phyloP scores from a whole-genome alignment of 345 rosid species.

The Nasturtium officinale region DNA sequence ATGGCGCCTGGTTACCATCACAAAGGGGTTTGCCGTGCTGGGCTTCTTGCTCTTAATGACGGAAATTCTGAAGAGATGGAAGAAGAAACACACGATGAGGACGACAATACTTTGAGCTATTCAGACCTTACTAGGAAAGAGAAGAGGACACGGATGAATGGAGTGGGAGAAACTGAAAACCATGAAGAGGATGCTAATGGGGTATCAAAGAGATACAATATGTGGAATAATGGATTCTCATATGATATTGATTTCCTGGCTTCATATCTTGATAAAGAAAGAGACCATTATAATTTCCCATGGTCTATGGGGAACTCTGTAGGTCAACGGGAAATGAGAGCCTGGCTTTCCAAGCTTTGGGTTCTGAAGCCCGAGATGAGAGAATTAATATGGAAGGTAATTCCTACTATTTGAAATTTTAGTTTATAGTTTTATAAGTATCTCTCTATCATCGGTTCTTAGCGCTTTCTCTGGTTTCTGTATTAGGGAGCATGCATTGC shows the following conservation, averaged over 20 bases:
- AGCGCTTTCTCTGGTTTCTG: conserved; percentile 4
- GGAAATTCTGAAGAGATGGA: conserved; percentile 46
- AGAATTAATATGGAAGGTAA: conserved; percentile 88
- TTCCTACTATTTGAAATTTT: conserved; percentile 1
- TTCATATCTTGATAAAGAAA: conserved; percentile 74
- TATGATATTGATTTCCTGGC: conserved; percentile 71
- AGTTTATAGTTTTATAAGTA: background rate
- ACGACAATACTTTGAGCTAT: conserved; percentile 50
- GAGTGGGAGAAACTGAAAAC: conserved; percentile 43
- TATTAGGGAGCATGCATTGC: conserved; percentile 91
- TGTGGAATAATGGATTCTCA: conserved; percentile 64
- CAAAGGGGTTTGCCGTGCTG: conserved; percentile 96
- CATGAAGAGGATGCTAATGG: conserved; percentile 44
- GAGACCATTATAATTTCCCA: conserved; percentile 82
- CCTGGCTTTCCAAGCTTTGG: conserved; percentile 90
- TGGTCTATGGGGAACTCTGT: conserved; percentile 89
- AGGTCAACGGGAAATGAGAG: conserved; percentile 96
- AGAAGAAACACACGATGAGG: conserved; percentile 38
- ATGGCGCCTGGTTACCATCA: conserved; percentile 95
- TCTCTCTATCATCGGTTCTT: conserved; percentile 19
- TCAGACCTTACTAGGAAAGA: conserved; percentile 76
- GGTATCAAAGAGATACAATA: conserved; percentile 46
- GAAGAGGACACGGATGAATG: conserved; percentile 61
- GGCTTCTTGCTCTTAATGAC: conserved; percentile 80
- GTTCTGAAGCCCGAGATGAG: conserved; percentile 72